Evolutionary conservation across 116 monocot species (phyloP).

Genomic region (Cymodocea nodosa): DNA sequence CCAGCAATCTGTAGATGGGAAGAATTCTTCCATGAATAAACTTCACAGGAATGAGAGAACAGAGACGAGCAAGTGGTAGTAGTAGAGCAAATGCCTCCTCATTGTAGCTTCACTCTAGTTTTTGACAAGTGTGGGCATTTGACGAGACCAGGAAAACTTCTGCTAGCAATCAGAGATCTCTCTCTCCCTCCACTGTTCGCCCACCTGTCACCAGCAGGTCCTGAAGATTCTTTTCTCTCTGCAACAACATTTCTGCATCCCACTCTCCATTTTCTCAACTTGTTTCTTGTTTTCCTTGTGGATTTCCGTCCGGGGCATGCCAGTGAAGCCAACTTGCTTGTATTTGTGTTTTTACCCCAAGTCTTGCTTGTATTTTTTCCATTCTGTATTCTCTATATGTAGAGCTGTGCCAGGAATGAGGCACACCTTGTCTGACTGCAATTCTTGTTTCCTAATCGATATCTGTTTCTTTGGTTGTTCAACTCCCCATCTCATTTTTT

Average conservation of each 20-base stretch:
- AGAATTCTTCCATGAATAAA: slow-evolving; percentile 4
- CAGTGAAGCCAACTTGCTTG: background rate
- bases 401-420: too few species aligned
- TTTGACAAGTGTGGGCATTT: background rate
- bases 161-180: background rate
- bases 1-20: background rate
- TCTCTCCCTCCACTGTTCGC: background rate
- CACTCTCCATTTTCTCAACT: slow-evolving; percentile 3
- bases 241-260: background rate
- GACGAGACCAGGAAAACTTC: background rate
- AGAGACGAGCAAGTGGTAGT: background rate
- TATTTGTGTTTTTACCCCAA: too few species aligned
- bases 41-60: background rate
- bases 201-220: background rate
- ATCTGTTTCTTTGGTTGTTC: too few species aligned
- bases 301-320: background rate
- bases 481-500: too few species aligned
- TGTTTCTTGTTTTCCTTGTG: slow-evolving; percentile 2
- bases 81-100: background rate
- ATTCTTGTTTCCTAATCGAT: background rate
- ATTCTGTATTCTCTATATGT: background rate
- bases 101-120: background rate
- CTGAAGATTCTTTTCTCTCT: background rate
- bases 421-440: background rate
- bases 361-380: too few species aligned